These are phyloP conservation scores for Phaeomoniella chlamydospora DNA, from an alignment of 2,329 filamentous ascomycete genomes.

Conservation along the genomic window DNA sequence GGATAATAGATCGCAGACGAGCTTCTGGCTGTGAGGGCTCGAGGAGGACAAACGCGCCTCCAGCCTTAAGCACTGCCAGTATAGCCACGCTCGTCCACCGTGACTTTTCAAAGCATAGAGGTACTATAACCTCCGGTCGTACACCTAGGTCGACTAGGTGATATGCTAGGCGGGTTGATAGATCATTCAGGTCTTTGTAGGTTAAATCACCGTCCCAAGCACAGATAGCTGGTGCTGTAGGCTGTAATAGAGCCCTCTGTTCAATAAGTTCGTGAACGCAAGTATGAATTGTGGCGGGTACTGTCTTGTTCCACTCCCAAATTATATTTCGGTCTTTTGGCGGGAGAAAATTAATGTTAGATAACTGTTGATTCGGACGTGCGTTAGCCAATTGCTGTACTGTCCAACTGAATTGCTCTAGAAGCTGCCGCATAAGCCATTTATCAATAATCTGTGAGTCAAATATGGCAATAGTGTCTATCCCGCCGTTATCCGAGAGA, in stretches of 20 bases:
- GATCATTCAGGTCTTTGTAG: not conserved
- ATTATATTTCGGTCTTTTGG: constrained; percentile 11
- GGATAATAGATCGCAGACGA: constrained; percentile 18
- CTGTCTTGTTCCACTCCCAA: not conserved
- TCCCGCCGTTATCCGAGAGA: no score
- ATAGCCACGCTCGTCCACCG: constrained; percentile 17
- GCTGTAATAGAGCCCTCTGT: not conserved
- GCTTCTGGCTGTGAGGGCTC: constrained; percentile 21
- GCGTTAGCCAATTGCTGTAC: constrained; percentile 16
- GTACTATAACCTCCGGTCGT: constrained; percentile 9
- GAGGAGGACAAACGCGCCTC: constrained; percentile 23
- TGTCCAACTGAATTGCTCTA: constrained; percentile 16
- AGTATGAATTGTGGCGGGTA: not conserved
- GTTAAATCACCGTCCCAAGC: not conserved
- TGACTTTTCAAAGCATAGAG: constrained; percentile 24
- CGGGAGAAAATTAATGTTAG: constrained; percentile 16
- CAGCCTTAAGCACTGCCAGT: constrained; percentile 14
- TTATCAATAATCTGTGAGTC: no score
- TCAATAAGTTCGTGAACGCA: not conserved
- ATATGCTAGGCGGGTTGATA: not conserved
- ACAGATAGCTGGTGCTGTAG: not conserved
- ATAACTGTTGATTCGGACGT: constrained; percentile 16
- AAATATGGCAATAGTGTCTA: no score
- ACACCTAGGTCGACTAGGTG: not conserved
- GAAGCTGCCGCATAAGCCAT: no score